phyloP scores from a whole-genome alignment of 495 filamentous ascomycete species.

The Tuber melanosporum region DNA sequence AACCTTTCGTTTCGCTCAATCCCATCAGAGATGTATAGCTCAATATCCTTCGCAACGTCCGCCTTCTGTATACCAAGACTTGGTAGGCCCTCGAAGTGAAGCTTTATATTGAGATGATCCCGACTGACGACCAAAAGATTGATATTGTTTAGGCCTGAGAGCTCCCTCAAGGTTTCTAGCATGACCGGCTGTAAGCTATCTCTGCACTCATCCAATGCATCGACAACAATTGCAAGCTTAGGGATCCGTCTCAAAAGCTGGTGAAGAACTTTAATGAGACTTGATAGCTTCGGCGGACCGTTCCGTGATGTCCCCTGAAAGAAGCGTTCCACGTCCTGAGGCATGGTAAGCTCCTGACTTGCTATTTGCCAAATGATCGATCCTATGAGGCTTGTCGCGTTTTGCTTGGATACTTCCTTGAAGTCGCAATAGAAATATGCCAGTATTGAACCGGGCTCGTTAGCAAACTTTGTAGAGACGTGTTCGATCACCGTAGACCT shows the following conservation, averaged over 20 bases:
- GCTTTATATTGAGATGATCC: slow-evolving; percentile 17
- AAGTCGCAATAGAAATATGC: slow-evolving; percentile 44
- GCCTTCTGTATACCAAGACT: slow-evolving; percentile 4
- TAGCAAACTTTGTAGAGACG: not conserved
- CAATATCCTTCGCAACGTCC: slow-evolving; percentile 11
- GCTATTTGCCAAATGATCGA: slow-evolving; percentile 36
- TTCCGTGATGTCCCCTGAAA: not conserved
- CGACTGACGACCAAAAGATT: slow-evolving; percentile 15
- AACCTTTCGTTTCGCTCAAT: slow-evolving; percentile 9
- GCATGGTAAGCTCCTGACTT: not conserved
- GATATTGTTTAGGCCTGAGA: not conserved
- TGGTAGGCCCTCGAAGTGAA: not conserved
- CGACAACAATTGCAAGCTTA: slow-evolving; percentile 15
- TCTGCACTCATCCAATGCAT: slow-evolving; percentile 23
- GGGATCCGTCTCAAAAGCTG: not conserved
- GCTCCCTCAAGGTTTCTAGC: slow-evolving; percentile 1
- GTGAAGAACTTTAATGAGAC: not conserved
- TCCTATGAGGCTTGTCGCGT: slow-evolving; percentile 27
- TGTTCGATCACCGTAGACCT: slow-evolving; percentile 19
- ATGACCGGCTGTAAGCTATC: not conserved
- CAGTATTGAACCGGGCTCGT: slow-evolving; percentile 23
- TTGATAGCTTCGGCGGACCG: not conserved
- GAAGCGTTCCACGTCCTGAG: not conserved
- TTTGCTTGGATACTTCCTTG: slow-evolving; percentile 34
- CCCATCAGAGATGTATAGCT: slow-evolving; percentile 8